Evolutionary conservation across 106 monocot genomes (phyloP), one percentile per base, ranked within the genome.

Genomic region (Acorus gramineus): DNA sequence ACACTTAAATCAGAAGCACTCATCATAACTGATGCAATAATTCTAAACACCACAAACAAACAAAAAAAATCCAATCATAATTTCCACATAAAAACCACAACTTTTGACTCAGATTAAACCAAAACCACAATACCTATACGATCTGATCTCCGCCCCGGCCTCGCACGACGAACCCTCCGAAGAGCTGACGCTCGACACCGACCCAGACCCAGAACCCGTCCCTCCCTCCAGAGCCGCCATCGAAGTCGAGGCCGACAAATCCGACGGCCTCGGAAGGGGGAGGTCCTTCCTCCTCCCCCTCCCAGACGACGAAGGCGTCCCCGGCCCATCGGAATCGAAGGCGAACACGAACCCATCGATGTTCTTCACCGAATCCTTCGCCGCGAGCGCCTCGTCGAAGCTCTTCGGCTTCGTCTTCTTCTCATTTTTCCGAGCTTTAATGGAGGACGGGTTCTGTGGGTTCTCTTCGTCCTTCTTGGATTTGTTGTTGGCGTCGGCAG

Each of bases 131-230:
- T 73, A 96, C 95, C 90, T 78, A 52, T 64, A 78, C 11, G 72
- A 67, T 3, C 69, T 78, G 12, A 82, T 73, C 71, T 91, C 91
- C 4, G 74, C 69, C 10, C 28, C 28, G 28, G 28, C 28, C 28
- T 72, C 56, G 43, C 85, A 87, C 14, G 91, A 91, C 47, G 87
- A 81, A 46, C 79, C 84, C 28, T 57, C 73, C 52, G 82, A 85
- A 7, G 89, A 89, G 57, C 79, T 77, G 50, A 63, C 65, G 65
- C 84, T 89, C 14, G 89, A 94, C 14, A 47, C 62, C 1, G 90
- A 81, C 4, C 49, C 74, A n/a, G 82, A 75, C 13, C 62, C 78
- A 11, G 57, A 43, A 2, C 48, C 55, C 13, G 79, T 77, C 8
- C 56, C 67, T 11, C 76, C 14, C 54, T 62, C 69, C 56, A 28